Conservation (phyloP, 768 basidiomycete genomes). For the Cyclocybe aegerita region DNA sequence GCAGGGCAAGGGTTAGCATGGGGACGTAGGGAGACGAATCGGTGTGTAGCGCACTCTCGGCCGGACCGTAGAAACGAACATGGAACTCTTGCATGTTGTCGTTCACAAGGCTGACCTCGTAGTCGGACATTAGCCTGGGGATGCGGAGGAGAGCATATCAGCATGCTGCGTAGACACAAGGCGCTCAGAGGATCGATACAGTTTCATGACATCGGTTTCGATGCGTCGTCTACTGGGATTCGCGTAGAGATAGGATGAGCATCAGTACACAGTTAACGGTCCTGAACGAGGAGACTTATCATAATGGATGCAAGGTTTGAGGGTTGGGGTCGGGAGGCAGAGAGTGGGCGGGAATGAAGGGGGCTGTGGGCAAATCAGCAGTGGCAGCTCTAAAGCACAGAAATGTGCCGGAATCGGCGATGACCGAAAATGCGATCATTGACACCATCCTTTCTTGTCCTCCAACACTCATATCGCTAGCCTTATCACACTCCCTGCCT, state of each 20-base stretch:
- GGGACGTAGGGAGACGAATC: slow-evolving; percentile 26
- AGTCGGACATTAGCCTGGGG: slow-evolving; percentile 94
- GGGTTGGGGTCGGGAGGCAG: neutral
- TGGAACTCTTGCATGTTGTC: slow-evolving; percentile 99
- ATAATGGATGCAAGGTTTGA: slow-evolving; percentile 40
- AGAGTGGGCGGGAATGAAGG: neutral
- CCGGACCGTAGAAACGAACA: slow-evolving; percentile 91
- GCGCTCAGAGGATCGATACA: slow-evolving; percentile 50
- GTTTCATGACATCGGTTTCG: slow-evolving; percentile 99
- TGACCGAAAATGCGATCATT: slow-evolving; percentile 4
- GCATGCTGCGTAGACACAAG: neutral
- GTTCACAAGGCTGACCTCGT: slow-evolving; percentile 95
- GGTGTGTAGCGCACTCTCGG: slow-evolving; percentile 70
- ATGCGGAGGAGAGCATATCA: slow-evolving; percentile 2
- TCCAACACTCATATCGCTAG: neutral
- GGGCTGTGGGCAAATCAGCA: slow-evolving; percentile 11
- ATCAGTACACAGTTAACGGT: slow-evolving; percentile 4
- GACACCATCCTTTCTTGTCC: neutral
- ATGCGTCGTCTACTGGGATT: slow-evolving; percentile 89
- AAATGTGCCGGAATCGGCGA: slow-evolving; percentile 5
- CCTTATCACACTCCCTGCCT: neutral
- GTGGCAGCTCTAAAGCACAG: slow-evolving; percentile 4
- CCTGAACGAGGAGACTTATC: slow-evolving; percentile 48
- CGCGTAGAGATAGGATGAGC: slow-evolving; percentile 48
- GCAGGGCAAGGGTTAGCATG: neutral